Evolutionary conservation across 2,329 filamentous ascomycete species (phyloP).

Genomic region (Xylaria sp.): DNA sequence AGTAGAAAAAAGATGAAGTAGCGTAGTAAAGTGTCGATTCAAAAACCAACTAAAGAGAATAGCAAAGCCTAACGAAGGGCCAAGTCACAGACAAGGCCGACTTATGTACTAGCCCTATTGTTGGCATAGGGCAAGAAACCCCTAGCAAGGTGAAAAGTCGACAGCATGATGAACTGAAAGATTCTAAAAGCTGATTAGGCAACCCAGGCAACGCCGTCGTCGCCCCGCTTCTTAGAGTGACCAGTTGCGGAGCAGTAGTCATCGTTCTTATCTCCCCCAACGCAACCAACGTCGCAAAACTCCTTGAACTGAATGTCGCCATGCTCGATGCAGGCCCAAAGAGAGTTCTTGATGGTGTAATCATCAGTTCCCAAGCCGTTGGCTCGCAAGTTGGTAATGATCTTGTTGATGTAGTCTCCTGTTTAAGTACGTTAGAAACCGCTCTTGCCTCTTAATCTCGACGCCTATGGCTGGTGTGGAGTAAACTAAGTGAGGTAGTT

Average conservation of each 20-base stretch:
- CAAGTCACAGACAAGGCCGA: too few species aligned
- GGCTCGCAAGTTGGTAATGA: not conserved
- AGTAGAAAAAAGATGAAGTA: too few species aligned
- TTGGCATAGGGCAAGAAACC: too few species aligned
- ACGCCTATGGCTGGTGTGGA: not conserved
- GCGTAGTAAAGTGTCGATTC: too few species aligned
- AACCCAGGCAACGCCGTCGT: not conserved
- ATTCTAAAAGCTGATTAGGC: not conserved
- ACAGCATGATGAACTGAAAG: too few species aligned
- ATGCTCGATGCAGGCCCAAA: slow-evolving; percentile 10
- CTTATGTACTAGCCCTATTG: too few species aligned
- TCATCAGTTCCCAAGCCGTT: slow-evolving; percentile 8
- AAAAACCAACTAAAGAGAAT: too few species aligned
- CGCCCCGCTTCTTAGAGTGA: not conserved
- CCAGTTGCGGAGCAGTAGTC: not conserved
- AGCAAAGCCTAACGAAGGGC: too few species aligned
- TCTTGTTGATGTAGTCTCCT: slow-evolving; percentile 1
- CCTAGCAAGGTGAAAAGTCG: too few species aligned
- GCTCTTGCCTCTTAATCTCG: not conserved
- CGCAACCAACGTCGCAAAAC: slow-evolving; percentile 13
- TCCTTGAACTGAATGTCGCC: slow-evolving; percentile 12
- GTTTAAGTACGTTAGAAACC: not conserved
- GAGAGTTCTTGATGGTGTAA: slow-evolving; percentile 17
- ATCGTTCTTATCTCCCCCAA: not conserved
- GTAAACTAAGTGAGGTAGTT: not conserved